A percentile compares a stretch with the other conserved stretches of the same genome.
These are phyloP conservation scores for Alisma plantagoaquatica DNA, from an alignment of 106 monocot species.

Conservation along the genomic window DNA sequence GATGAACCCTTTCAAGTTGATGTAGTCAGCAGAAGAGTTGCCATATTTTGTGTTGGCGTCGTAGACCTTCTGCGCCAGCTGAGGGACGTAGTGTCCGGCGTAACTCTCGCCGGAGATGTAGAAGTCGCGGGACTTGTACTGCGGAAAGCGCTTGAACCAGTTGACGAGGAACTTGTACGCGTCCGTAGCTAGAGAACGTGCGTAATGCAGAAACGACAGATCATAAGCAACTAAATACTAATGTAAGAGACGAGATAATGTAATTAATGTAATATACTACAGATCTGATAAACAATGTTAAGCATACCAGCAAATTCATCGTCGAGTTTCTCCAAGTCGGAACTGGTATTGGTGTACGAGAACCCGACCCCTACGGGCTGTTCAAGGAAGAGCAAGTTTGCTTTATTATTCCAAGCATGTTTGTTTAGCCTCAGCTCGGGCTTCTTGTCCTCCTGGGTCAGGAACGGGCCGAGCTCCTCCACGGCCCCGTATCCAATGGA, in stretches of 20 bases:
- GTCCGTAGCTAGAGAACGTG: too few species aligned
- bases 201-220: too few species aligned
- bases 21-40: conserved; percentile 24
- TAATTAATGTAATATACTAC: too few species aligned
- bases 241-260: too few species aligned
- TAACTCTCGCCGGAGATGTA: conserved; percentile 94
- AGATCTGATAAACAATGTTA: too few species aligned
- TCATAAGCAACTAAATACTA: too few species aligned
- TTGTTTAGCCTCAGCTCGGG: conserved; percentile 58
- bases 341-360: conserved; percentile 38
- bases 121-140: conserved; percentile 56
- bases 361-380: conserved; percentile 11
- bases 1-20: conserved; percentile 81
- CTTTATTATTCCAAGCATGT: conserved; percentile 83
- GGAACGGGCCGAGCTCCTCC: conserved; percentile 77
- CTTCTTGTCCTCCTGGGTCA: conserved; percentile 27
- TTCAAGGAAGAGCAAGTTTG: conserved; percentile 35
- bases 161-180: conserved; percentile 57
- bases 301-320: conserved; percentile 54
- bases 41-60: conserved; percentile 13
- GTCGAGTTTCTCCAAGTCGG: conserved; percentile 41
- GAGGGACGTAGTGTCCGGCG: conserved; percentile 91
- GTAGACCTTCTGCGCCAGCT: conserved; percentile 69
- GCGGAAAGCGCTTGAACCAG: conserved; percentile 68
- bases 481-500: conserved; percentile 76